Evolutionary conservation across 305 asterid species (phyloP).

Genomic region (Striga hermonthica): DNA sequence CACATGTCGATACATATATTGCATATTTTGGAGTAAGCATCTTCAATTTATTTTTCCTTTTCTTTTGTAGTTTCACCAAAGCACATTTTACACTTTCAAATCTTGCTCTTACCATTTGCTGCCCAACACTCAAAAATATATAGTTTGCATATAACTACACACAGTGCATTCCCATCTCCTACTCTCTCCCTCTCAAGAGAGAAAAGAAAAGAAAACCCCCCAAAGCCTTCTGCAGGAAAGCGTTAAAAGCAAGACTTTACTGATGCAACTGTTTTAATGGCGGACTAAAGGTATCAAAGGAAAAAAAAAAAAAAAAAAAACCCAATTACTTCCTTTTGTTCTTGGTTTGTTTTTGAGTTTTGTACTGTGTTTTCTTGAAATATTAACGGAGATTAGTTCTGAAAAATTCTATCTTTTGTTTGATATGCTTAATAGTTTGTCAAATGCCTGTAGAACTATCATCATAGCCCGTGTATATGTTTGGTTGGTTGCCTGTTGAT

Average conservation of each 20-base stretch:
- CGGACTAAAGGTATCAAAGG: conserved; percentile 36
- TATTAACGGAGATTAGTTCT: conserved; percentile 21
- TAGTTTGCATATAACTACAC: conserved; percentile 28
- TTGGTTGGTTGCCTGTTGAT: conserved; percentile 23
- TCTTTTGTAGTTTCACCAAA: too few species aligned
- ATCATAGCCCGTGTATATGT: conserved; percentile 26
- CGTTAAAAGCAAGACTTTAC: conserved; percentile 29
- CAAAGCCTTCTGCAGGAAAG: conserved; percentile 32
- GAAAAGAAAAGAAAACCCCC: conserved; percentile 31
- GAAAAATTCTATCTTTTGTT: not conserved
- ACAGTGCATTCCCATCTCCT: not conserved
- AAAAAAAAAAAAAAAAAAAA: not conserved
- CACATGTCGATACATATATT: too few species aligned
- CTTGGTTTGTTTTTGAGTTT: conserved; percentile 29
- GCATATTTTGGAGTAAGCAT: too few species aligned
- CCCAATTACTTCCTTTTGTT: conserved; percentile 11
- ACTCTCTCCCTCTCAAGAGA: conserved; percentile 1
- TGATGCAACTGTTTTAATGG: conserved; percentile 46
- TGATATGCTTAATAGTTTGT: conserved; percentile 26
- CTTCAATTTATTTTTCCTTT: too few species aligned
- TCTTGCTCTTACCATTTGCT: too few species aligned
- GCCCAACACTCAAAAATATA: conserved; percentile 6
- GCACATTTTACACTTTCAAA: too few species aligned
- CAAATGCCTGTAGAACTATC: conserved; percentile 24
- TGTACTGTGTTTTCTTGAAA: conserved; percentile 27